phyloP scores from a whole-genome alignment of 2,329 filamentous ascomycete species.

The Furcasterigmium furcatum region DNA sequence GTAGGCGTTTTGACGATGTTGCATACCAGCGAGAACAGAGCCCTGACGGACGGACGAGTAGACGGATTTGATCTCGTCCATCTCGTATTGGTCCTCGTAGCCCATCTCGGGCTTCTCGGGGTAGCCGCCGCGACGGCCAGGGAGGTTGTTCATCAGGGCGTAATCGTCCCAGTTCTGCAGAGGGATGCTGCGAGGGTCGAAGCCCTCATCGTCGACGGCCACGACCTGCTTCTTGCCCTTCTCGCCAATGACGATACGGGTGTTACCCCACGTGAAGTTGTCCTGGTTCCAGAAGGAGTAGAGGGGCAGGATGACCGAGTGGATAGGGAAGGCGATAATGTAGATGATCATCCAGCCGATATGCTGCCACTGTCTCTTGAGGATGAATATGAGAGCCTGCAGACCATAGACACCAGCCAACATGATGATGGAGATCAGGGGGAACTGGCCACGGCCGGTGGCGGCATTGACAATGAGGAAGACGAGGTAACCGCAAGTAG shows the following conservation, averaged over 20 bases:
- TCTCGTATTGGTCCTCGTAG: conserved; percentile 82
- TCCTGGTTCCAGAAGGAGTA: conserved; percentile 99
- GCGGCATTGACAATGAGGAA: conserved; percentile 84
- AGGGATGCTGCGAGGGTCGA: conserved; percentile 89
- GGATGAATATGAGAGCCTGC: conserved; percentile 91
- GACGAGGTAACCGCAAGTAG: conserved; percentile 80
- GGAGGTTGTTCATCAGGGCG: conserved; percentile 78
- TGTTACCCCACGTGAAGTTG: conserved; percentile 98
- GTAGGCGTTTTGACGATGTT: conserved; percentile 61
- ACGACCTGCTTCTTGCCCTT: conserved; percentile 89
- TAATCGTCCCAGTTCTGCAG: conserved; percentile 98
- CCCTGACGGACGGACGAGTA: conserved; percentile 90
- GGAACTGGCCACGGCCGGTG: conserved; percentile 69
- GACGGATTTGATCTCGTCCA: conserved; percentile 96
- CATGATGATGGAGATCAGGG: conserved; percentile 83
- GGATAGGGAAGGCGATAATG: conserved; percentile 90
- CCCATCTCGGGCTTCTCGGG: conserved; percentile 61
- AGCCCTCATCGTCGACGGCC: conserved; percentile 78
- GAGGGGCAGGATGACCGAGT: conserved; percentile 83
- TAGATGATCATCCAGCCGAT: conserved; percentile 99
- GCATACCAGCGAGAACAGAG: conserved; percentile 84
- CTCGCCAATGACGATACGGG: conserved; percentile 93
- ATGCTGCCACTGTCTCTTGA: conserved; percentile 97
- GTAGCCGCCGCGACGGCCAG: conserved; percentile 77
- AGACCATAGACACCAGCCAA: conserved; percentile 91